A percentile compares a stretch with the other conserved stretches of the same genome.
Conservation (phyloP, 768 basidiomycete genomes). For the Botryobasidium botryosum region DNA sequence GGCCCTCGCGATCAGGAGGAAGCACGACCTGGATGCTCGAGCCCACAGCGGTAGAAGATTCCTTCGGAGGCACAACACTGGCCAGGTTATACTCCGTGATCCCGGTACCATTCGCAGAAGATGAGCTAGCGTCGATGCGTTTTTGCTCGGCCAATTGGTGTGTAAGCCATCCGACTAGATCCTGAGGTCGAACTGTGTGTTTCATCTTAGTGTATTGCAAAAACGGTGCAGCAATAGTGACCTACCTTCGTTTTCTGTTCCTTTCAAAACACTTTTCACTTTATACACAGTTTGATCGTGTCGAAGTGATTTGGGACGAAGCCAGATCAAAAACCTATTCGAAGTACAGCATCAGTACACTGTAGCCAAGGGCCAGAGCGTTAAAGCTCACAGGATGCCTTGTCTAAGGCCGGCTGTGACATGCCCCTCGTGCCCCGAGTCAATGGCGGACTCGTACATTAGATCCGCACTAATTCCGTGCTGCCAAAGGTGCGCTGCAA, state of each 20-base stretch:
- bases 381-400: constrained; percentile 56
- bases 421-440: constrained; percentile 44
- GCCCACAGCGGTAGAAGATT: background rate
- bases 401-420: constrained; percentile 57
- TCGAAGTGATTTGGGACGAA: constrained; percentile 35
- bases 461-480: constrained; percentile 72
- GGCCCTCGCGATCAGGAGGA: constrained; percentile 1
- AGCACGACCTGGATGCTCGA: constrained; percentile 10
- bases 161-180: constrained; percentile 59
- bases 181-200: constrained; percentile 39
- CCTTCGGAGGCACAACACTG: no score
- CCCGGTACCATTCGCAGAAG: no score
- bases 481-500: constrained; percentile 61
- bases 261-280: constrained; percentile 66
- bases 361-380: no score
- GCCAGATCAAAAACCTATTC: constrained; percentile 34
- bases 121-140: constrained; percentile 32
- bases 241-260: constrained; percentile 58
- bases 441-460: constrained; percentile 65
- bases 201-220: constrained; percentile 4
- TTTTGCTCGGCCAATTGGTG: constrained; percentile 68
- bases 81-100: no score
- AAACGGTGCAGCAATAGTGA: background rate
- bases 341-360: no score
- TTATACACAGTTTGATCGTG: constrained; percentile 57